Base-by-base conservation (phyloP, 192 early-diverging fungal species). In the Backusella westeae region DNA sequence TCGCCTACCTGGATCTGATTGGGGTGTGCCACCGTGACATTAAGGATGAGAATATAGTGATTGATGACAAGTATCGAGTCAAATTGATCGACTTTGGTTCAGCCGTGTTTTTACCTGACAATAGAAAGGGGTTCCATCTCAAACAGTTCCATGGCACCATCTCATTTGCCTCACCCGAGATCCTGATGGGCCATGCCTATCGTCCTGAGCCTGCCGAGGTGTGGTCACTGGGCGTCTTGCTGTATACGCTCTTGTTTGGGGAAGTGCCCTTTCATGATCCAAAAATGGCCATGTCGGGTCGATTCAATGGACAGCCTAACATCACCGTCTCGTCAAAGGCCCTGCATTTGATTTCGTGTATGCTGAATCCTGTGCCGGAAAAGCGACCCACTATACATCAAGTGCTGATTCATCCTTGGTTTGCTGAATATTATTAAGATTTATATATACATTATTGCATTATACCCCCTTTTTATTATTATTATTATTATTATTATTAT, bases 21-120 rank as follows among this genome's bases (percentile, higher is more conserved):
- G 87, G 85, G n/a, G 88, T 96, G 38, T 91, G 93, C 32, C 94
- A 96, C 79, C 88, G 93, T n/a, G 90, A 91, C 69, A 86, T 91
- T 78, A 91, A 92, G 75, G 90, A 92, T 74, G 90, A 92, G 73
- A 92, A 92, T 77, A 85, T 92, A 75, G 88, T 92, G 26, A 89
- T 92, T 66, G 89, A 90, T 39, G 81, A 84, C 35, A 73, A 87
- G 34, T 87, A 85, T 34, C 67, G 70, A n/a, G 90, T 90, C 72
- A 92, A 92, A 71, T 80, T 92, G 63, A 92, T 92, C 32, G 91
- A 92, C 41, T 92, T 92, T 81, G 91, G 91, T 12, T 88, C 88
- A 1, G 86, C 89, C 0, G 85, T 87, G 6, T 74, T 82, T 12
- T 72, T 88, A 23, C 88, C 88, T 4, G 56, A 75, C 1, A 75